A percentile compares a stretch with the other conserved stretches of the same genome.
Conservation (phyloP, 495 filamentous ascomycete genomes). For the Rhypophila decipiens region DNA sequence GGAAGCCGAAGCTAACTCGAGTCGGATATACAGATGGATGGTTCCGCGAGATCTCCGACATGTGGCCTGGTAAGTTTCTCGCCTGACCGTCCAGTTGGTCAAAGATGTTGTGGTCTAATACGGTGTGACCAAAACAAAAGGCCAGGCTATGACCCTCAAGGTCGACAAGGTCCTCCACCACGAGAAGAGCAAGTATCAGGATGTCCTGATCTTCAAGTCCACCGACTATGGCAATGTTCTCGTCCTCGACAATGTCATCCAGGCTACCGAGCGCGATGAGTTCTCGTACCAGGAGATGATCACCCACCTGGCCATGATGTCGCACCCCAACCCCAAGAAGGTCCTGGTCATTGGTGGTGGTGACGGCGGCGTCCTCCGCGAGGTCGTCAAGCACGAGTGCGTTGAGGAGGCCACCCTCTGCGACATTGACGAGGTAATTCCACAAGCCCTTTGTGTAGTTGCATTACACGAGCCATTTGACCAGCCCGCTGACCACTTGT, state of each 20-base stretch:
- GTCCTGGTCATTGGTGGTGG: conserved; percentile 97
- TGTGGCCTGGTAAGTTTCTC: conserved; percentile 73
- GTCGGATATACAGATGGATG: conserved; percentile 75
- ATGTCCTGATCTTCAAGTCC: conserved; percentile 96
- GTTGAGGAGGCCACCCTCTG: conserved; percentile 91
- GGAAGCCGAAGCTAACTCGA: background rate
- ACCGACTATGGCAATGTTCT: conserved; percentile 94
- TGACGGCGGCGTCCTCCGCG: conserved; percentile 92
- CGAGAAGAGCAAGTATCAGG: conserved; percentile 98
- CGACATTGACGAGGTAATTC: conserved; percentile 89
- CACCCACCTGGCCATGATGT: conserved; percentile 96
- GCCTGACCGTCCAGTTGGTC: background rate
- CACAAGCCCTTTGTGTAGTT: background rate
- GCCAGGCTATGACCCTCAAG: conserved; percentile 97
- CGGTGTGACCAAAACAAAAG: conserved; percentile 9
- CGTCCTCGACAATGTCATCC: conserved; percentile 98
- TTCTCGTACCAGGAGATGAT: conserved; percentile 99
- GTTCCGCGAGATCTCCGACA: conserved; percentile 95
- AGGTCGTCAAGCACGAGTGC: conserved; percentile 95
- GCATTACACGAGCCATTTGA: no score
- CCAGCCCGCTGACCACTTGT: background rate
- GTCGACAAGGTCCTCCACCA: conserved; percentile 97
- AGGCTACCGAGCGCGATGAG: conserved; percentile 96
- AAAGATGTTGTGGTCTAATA: background rate
- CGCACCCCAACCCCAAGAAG: conserved; percentile 95